These are phyloP conservation scores for Sisymbrium altissimum DNA, from an alignment of 345 rosid genomes.

Conservation along the genomic window DNA sequence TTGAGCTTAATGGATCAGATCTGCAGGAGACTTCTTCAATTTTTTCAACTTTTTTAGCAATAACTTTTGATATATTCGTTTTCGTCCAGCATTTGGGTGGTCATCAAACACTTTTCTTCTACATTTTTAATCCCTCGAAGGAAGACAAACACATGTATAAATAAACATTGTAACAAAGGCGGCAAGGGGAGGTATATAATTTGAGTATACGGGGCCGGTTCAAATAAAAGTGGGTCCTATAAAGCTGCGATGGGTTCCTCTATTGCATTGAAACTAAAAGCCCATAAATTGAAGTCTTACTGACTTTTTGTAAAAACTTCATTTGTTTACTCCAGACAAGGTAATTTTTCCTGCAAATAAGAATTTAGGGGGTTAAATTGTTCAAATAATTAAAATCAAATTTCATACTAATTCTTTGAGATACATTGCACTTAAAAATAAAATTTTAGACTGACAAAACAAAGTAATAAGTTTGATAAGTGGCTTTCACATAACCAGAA, in stretches of 20 bases:
- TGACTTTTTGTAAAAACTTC: no score
- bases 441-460: no score
- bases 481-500: background rate
- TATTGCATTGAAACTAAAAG: background rate
- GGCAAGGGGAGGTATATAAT: background rate
- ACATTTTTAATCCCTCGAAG: no score
- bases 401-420: background rate
- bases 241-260: background rate
- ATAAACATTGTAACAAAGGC: no score
- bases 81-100: background rate
- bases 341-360: background rate
- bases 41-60: background rate
- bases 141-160: no score
- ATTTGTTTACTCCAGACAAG: background rate
- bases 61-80: background rate
- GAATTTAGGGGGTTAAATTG: background rate
- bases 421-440: background rate
- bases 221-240: background rate
- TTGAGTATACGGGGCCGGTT: background rate
- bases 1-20: background rate
- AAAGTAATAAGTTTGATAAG: background rate
- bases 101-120: background rate
- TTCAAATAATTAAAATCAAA: background rate
- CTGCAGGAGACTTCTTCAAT: background rate
- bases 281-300: background rate